Conservation (phyloP, 345 rosid genomes). For the Orychophragmus violaceus region DNA sequence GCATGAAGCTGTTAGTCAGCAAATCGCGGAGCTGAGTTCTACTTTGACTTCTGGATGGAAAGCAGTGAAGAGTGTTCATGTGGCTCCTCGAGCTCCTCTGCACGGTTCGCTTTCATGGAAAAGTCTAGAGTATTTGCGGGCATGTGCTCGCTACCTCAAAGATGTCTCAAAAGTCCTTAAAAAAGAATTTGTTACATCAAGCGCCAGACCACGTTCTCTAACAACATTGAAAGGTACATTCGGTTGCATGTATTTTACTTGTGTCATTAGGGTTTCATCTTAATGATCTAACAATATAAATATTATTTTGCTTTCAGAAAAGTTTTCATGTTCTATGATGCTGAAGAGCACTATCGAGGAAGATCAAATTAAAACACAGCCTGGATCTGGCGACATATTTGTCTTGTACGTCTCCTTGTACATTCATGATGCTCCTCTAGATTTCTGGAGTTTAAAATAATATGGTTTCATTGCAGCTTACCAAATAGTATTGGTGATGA, state of each 20-base stretch:
- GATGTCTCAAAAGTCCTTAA: conserved; percentile 62
- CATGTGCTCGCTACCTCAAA: conserved; percentile 64
- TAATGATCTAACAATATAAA: background rate
- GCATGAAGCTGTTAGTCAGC: conserved; percentile 42
- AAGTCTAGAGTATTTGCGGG: conserved; percentile 68
- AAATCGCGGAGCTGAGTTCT: conserved; percentile 45
- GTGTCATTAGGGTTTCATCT: background rate
- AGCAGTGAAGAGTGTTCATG: conserved; percentile 47
- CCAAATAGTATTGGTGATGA: conserved; percentile 82
- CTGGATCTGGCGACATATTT: conserved; percentile 76
- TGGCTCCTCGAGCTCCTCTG: conserved; percentile 40
- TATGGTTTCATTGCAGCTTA: conserved; percentile 45
- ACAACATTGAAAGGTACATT: conserved; percentile 57
- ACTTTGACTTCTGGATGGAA: conserved; percentile 55
- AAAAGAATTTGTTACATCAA: conserved; percentile 46
- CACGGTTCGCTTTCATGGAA: conserved; percentile 55
- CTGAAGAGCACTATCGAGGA: conserved; percentile 70
- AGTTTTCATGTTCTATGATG: conserved; percentile 51
- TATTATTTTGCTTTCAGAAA: conserved; percentile 42
- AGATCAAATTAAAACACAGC: conserved; percentile 59
- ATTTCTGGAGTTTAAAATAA: background rate
- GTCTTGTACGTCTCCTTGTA: conserved; percentile 51
- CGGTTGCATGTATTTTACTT: background rate
- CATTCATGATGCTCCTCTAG: background rate
- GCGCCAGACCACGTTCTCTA: conserved; percentile 46